A percentile compares a stretch with the other conserved stretches of the same genome.
Evolutionary conservation across 805 yeast genomes (phyloP).

Genomic region (Candida orba): DNA sequence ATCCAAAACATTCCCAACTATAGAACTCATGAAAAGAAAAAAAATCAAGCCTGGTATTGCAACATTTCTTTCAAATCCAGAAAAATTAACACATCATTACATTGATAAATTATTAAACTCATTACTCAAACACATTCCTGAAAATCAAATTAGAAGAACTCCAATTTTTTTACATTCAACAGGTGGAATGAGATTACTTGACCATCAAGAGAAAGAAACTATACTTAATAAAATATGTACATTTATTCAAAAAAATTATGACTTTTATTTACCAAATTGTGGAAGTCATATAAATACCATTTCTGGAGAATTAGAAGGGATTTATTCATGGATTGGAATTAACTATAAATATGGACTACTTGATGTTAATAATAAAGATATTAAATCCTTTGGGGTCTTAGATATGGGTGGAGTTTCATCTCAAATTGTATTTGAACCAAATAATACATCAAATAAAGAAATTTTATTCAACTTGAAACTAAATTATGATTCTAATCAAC

Average conservation of each 20-base stretch:
- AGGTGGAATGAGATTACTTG: slow-evolving; percentile 57
- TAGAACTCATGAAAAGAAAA: slow-evolving; percentile 14
- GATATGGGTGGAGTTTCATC: slow-evolving; percentile 99
- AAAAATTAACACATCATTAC: slow-evolving; percentile 46
- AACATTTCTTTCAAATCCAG: slow-evolving; percentile 39
- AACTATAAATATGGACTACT: slow-evolving; percentile 47
- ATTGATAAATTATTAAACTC: slow-evolving; percentile 40
- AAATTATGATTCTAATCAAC: slow-evolving; percentile 23
- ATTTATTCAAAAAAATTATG: slow-evolving; percentile 39
- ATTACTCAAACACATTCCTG: slow-evolving; percentile 48
- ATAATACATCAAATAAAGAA: slow-evolving; percentile 37
- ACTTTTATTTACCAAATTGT: slow-evolving; percentile 57
- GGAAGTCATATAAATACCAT: slow-evolving; percentile 49
- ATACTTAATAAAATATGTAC: slow-evolving; percentile 43
- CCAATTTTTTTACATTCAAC: slow-evolving; percentile 67
- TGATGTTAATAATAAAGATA: slow-evolving; percentile 24
- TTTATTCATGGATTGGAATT: slow-evolving; percentile 60
- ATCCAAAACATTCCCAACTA: slow-evolving; percentile 5
- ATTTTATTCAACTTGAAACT: slow-evolving; percentile 41
- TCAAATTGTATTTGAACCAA: slow-evolving; percentile 59
- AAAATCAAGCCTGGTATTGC: slow-evolving; percentile 50
- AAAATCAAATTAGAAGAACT: slow-evolving; percentile 51
- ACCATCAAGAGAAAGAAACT: slow-evolving; percentile 41
- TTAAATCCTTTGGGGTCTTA: slow-evolving; percentile 61
- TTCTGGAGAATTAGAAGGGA: slow-evolving; percentile 60